Evolutionary conservation across 1,139 yeast genomes (phyloP), one percentile per base, ranked within the genome.

Genomic region (Spathaspora sp.): DNA sequence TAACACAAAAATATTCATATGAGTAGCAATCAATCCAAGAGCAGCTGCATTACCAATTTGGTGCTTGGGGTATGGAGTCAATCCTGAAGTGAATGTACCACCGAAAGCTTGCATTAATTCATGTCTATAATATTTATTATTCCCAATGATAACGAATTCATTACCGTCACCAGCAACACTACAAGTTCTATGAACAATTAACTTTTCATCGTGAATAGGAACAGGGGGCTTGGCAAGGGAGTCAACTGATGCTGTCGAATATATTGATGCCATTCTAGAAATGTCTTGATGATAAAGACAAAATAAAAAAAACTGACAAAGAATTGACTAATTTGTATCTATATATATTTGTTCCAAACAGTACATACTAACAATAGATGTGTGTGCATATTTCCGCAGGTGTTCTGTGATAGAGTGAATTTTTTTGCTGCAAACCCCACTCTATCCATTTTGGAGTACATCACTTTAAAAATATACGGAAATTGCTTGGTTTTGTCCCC

Each of bases 31-130:
- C 47, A 82, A 69, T 2, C 86, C 87, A 51, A 81, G 64, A 4
- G 88, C 86, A 25, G 82, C 80, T 1, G 88, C 85, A 54, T 82
- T 81, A 38, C 78, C 86, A 48, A 74, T 63, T 43, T 65, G 54
- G 43, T 67, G 59, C 20, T 52, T 55, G 24, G 76, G 73, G 45
- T 56, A 60, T 6, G 72, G 70, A 0, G 70, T 47, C 24, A 58
- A 56, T 31, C 50, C 72, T 4, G 68, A 69, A 44, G 64, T 67
- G 54, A 68, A 61, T 5, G 68, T 56, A 61, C 75, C 74, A 45
- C 73, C 75, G 44, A 70, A 70, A 20, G 76, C 75, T 26, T 56
- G 51, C 64, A 62, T 59, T 54, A 70, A 61, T 47, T 70, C 75
- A 47, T 59, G 60, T 41, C 58, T 56, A 45, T 58, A 61, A 55